phyloP scores from a whole-genome alignment of 2,329 filamentous ascomycete species.

The Rasamsonia emersonii region DNA sequence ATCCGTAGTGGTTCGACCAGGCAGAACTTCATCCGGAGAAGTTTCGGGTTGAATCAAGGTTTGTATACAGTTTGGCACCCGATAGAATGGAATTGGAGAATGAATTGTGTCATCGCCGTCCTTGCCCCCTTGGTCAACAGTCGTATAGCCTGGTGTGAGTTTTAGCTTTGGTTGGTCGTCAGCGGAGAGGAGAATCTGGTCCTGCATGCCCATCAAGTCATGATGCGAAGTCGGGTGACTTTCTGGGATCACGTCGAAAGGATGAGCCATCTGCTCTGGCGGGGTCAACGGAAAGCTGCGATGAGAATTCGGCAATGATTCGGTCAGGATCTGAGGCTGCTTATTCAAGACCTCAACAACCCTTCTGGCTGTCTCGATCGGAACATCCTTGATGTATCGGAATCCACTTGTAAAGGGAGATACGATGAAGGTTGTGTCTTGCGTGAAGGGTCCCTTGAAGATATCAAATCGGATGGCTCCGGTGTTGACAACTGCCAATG shows the following conservation, averaged over 20 bases:
- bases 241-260: conserved; percentile 13
- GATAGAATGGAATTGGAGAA: conserved; percentile 62
- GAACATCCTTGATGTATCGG: conserved; percentile 68
- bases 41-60: conserved; percentile 47
- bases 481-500: conserved; percentile 72
- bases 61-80: conserved; percentile 76
- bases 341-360: conserved; percentile 55
- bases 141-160: conserved; percentile 73
- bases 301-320: conserved; percentile 11
- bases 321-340: conserved; percentile 42
- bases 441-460: conserved; percentile 83
- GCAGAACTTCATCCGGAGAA: not conserved
- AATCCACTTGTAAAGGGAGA: conserved; percentile 81
- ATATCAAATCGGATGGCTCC: conserved; percentile 93
- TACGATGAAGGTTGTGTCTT: conserved; percentile 75
- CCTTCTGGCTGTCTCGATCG: conserved; percentile 63
- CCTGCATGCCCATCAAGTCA: not conserved
- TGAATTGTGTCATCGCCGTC: conserved; percentile 92
- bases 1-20: conserved; percentile 24
- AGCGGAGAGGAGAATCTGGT: conserved; percentile 24
- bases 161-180: conserved; percentile 28
- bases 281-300: conserved; percentile 30
- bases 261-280: conserved; percentile 34
- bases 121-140: conserved; percentile 68
- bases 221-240: not conserved